These are phyloP conservation scores for Phylloporus sp. DNA, from an alignment of 768 basidiomycete genomes.

Conservation along the genomic window DNA sequence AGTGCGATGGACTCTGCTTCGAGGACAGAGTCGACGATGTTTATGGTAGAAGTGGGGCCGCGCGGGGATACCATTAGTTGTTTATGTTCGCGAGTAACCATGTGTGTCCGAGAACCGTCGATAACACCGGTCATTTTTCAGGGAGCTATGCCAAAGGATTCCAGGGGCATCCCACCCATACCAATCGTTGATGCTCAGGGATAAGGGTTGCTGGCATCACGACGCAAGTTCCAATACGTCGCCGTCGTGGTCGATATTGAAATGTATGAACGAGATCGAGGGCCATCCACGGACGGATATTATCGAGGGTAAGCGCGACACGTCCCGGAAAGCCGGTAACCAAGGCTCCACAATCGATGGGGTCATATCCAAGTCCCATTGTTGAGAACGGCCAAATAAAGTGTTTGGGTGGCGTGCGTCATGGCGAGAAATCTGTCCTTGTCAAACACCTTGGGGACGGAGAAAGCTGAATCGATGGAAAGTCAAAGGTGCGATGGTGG, in stretches of 20 bases:
- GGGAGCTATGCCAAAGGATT: background rate
- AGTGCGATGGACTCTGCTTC: background rate
- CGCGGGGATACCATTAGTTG: background rate
- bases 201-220: background rate
- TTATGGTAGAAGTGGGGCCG: background rate
- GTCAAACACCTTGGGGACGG: background rate
- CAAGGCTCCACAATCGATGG: background rate
- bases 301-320: background rate
- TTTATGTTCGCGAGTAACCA: background rate
- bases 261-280: background rate
- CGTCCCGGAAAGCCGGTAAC: background rate
- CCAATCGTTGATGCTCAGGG: background rate
- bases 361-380: background rate
- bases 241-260: background rate
- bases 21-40: background rate
- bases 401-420: background rate
- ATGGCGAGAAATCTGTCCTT: background rate
- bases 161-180: background rate
- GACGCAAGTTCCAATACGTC: background rate
- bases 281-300: background rate
- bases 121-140: background rate
- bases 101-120: background rate
- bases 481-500: background rate
- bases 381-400: background rate
- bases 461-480: background rate